These are phyloP conservation scores for Hygrophoropsis aurantiaca DNA, from an alignment of 768 basidiomycete genomes.

Conservation along the genomic window DNA sequence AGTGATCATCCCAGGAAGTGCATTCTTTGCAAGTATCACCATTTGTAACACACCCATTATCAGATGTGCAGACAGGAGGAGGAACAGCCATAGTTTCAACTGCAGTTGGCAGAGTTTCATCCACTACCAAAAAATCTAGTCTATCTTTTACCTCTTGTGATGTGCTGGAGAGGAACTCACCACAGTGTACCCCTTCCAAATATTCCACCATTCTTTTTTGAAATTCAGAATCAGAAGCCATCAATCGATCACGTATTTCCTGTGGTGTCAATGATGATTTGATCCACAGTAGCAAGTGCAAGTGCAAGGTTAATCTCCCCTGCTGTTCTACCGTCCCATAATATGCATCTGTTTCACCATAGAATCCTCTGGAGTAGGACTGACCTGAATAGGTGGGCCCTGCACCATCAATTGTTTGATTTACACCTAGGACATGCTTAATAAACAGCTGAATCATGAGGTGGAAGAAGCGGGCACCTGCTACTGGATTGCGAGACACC, in stretches of 20 bases:
- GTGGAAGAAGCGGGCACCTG: constrained; percentile 33
- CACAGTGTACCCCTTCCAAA: constrained; percentile 4
- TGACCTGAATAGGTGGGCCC: no score
- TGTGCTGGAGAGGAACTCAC: constrained; percentile 6
- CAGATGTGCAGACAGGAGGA: no score
- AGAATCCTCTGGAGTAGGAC: no score
- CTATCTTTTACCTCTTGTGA: no score
- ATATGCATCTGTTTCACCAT: constrained; percentile 31
- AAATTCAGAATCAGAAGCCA: constrained; percentile 6
- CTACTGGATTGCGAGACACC: constrained; percentile 25
- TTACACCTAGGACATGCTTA: constrained; percentile 16
- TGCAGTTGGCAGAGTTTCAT: no score
- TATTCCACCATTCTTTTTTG: constrained; percentile 8
- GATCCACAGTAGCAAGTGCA: constrained; percentile 41
- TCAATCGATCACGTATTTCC: constrained; percentile 12
- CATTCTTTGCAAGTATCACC: no score
- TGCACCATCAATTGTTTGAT: no score
- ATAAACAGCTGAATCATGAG: constrained; percentile 28
- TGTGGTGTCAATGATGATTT: constrained; percentile 8
- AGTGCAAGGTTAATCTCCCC: constrained; percentile 38
- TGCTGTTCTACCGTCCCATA: constrained; percentile 40
- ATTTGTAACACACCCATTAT: no score
- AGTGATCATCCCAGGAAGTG: no score
- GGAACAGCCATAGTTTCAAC: no score
- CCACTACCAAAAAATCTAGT: background rate